Evolutionary conservation across 345 rosid species (phyloP).

Genomic region (Corchorus olitorius): DNA sequence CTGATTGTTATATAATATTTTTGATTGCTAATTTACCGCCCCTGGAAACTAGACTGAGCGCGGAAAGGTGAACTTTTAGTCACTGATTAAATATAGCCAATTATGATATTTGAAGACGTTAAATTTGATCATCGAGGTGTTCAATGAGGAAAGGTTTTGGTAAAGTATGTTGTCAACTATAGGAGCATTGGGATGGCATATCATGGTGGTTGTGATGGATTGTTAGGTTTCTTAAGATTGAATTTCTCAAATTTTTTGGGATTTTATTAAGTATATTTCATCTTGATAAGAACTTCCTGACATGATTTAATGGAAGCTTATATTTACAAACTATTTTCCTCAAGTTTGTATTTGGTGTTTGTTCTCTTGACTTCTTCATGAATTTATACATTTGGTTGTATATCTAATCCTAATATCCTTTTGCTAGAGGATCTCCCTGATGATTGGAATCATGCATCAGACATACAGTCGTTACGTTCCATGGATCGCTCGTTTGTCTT

Average conservation of each 20-base stretch:
- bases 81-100: not conserved
- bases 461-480: constrained; percentile 62
- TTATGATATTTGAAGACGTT: not conserved
- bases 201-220: not conserved
- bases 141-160: not conserved
- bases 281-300: constrained; percentile 6
- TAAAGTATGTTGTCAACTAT: not conserved
- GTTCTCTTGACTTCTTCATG: not conserved
- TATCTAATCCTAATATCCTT: constrained; percentile 24
- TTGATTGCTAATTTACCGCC: not conserved
- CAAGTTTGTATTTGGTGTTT: constrained; percentile 1
- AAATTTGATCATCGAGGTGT: not conserved
- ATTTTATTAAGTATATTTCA: not conserved
- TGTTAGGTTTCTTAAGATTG: too few species aligned
- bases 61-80: not conserved
- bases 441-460: constrained; percentile 61
- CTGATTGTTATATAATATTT: not conserved
- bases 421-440: constrained; percentile 71
- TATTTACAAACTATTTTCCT: not conserved
- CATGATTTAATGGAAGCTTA: not conserved
- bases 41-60: not conserved
- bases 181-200: not conserved
- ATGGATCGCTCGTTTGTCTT: constrained; percentile 89
- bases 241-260: not conserved
- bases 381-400: not conserved